Percentiles rank a stretch among this genome's conserved stretches.
These are phyloP conservation scores for Hypoxylon perforatum DNA, from an alignment of 495 filamentous ascomycete species.

Conservation along the genomic window DNA sequence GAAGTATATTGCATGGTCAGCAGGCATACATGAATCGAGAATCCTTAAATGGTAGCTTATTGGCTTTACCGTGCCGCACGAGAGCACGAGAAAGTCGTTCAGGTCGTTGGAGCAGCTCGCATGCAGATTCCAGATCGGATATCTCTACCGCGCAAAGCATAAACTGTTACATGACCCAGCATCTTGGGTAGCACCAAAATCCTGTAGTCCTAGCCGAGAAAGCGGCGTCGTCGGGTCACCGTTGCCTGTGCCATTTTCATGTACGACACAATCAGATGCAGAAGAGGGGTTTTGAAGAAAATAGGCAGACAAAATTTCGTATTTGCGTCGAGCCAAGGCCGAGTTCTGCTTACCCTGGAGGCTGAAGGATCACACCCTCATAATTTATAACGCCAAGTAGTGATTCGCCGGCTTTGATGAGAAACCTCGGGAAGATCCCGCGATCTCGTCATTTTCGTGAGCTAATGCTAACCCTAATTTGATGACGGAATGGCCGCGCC, in stretches of 20 bases:
- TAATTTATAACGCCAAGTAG: conserved; percentile 7
- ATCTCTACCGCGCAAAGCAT: conserved; percentile 34
- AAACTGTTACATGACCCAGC: conserved; percentile 15
- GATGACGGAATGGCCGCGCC: conserved; percentile 23
- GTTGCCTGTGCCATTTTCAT: conserved; percentile 22
- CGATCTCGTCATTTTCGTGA: conserved; percentile 35
- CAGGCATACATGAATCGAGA: conserved; percentile 10
- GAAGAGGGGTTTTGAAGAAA: conserved; percentile 1
- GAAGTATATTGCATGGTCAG: conserved; percentile 29
- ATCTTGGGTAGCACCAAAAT: conserved; percentile 39
- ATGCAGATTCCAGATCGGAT: conserved; percentile 39
- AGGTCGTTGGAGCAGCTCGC: conserved; percentile 20
- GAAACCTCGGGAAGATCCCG: conserved; percentile 29
- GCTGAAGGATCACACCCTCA: conserved; percentile 28
- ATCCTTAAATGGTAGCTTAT: conserved; percentile 19
- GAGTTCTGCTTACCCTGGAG: conserved; percentile 15
- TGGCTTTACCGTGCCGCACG: conserved; percentile 32
- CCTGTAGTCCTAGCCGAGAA: conserved; percentile 14
- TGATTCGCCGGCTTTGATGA: conserved; percentile 15
- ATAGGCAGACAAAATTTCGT: neutral
- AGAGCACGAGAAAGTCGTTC: conserved; percentile 10
- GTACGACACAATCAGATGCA: conserved; percentile 34
- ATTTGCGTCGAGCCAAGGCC: conserved; percentile 4
- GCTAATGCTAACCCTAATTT: conserved; percentile 24
- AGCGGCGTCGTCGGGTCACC: conserved; percentile 23